phyloP scores from a whole-genome alignment of 768 basidiomycete species.

The Boletus barrowsii region DNA sequence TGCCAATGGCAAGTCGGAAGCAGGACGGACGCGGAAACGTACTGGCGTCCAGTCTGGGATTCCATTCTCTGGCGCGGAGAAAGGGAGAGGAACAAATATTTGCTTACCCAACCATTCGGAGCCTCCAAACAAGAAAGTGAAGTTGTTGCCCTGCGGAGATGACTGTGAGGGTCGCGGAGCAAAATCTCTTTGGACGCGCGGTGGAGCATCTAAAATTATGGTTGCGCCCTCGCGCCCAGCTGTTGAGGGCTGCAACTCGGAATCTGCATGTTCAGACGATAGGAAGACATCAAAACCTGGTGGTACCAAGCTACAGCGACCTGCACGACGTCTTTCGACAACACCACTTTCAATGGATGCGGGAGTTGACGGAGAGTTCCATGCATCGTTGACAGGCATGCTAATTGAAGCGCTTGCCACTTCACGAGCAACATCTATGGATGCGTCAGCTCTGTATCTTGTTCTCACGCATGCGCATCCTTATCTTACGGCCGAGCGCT shows the following conservation, averaged over 20 bases:
- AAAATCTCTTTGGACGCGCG: background rate
- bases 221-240: constrained; percentile 1
- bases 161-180: background rate
- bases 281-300: constrained; percentile 2
- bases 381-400: constrained; percentile 57
- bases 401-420: constrained; percentile 67
- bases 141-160: background rate
- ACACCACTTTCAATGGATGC: constrained; percentile 13
- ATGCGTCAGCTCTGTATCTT: constrained; percentile 51
- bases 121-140: constrained; percentile 24
- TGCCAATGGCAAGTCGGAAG: background rate
- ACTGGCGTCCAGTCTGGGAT: background rate
- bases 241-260: background rate
- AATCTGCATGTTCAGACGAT: background rate
- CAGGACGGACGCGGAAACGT: constrained; percentile 10
- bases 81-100: constrained; percentile 1
- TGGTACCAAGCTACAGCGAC: background rate
- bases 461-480: constrained; percentile 54
- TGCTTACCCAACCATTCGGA: background rate
- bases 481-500: constrained; percentile 37
- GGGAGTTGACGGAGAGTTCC: constrained; percentile 16
- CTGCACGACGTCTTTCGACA: background rate
- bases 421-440: constrained; percentile 67
- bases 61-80: background rate
- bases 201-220: background rate